Base-by-base conservation (phyloP, 2,329 filamentous ascomycete species). In the Clarireedia homoeocarpa region DNA sequence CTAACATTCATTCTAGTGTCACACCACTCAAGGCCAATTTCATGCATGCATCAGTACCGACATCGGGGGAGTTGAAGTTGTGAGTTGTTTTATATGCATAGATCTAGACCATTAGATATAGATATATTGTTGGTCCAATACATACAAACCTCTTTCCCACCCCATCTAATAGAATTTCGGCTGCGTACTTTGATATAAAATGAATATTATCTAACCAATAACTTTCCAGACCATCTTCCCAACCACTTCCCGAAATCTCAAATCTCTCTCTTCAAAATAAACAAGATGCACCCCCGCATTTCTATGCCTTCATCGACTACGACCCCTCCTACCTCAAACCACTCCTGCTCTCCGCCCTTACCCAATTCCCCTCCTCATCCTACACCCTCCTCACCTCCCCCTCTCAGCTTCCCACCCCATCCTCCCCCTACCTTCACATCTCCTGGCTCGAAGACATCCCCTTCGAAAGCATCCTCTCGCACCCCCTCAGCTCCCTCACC, bases 1-100 rank as follows among this genome's bases (percentile, higher is more conserved):
- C 53, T 55, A 55, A 55, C 20, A 44, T 2, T 17, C 36, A 58
- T 65, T 30, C 61, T 66, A 95, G 91, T 71, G 84, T 99, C 56
- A 96, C 94, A 4, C 89, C 92, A 14, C 72, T 97, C 63, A 89
- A 88, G 71, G 91, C 92, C 44, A 96, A 96, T 71, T 99, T 96
- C 71, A 91, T 88, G 81, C 89, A 92, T 70, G 79, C 81, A 10
- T 74, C 81, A 59, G 75, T 81, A 59, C 77, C 84, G 58, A 76
- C 84, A 64, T 75, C 84, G 60, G 78, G 84, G 66, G 89, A 95
- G 76, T 77, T 96, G 69, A 85, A 86, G 77, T 75, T 95, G 84
- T 95, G 82, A 91, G 88, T 90, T 60, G 65, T 67, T 66, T 61
- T 67, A 68, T 14, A 30, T 68, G 65, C 64, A 70, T 66, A 64